Evolutionary conservation across 1,284 basidiomycete species (phyloP).

Genomic region (Ustilago cynodontis): DNA sequence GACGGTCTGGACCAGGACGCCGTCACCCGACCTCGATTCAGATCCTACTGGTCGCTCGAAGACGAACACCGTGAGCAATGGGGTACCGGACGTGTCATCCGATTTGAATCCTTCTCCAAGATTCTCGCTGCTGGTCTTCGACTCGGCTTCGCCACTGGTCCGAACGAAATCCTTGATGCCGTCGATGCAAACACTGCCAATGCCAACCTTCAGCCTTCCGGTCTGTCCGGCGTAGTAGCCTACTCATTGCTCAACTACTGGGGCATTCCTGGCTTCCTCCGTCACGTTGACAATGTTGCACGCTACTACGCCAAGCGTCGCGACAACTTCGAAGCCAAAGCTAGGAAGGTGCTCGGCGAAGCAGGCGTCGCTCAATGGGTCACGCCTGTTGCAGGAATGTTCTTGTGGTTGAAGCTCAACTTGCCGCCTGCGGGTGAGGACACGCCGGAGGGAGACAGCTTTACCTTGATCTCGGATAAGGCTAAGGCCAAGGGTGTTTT

Average conservation of each 20-base stretch:
- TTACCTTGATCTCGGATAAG: constrained; percentile 80
- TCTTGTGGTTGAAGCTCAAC: constrained; percentile 69
- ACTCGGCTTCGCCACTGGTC: constrained; percentile 85
- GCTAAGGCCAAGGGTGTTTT: constrained; percentile 86
- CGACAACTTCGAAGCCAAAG: constrained; percentile 82
- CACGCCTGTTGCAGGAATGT: constrained; percentile 82
- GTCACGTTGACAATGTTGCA: constrained; percentile 79
- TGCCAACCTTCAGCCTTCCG: constrained; percentile 80
- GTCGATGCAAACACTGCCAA: constrained; percentile 79
- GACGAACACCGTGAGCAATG: constrained; percentile 55
- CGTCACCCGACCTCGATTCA: constrained; percentile 44
- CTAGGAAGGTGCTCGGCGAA: constrained; percentile 78
- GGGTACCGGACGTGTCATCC: constrained; percentile 65
- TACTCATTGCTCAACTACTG: constrained; percentile 80
- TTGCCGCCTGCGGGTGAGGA: constrained; percentile 49
- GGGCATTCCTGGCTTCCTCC: constrained; percentile 77
- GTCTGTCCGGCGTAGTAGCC: constrained; percentile 81
- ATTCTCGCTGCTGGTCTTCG: constrained; percentile 70
- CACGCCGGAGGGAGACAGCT: constrained; percentile 76
- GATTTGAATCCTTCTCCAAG: constrained; percentile 75
- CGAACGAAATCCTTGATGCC: constrained; percentile 78
- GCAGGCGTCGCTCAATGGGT: constrained; percentile 75
- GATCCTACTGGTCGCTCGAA: constrained; percentile 66
- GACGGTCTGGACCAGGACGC: constrained; percentile 62
- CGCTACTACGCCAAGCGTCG: constrained; percentile 83